Base-by-base conservation (phyloP, 441 rosid species). In the Kokia cookei region DNA sequence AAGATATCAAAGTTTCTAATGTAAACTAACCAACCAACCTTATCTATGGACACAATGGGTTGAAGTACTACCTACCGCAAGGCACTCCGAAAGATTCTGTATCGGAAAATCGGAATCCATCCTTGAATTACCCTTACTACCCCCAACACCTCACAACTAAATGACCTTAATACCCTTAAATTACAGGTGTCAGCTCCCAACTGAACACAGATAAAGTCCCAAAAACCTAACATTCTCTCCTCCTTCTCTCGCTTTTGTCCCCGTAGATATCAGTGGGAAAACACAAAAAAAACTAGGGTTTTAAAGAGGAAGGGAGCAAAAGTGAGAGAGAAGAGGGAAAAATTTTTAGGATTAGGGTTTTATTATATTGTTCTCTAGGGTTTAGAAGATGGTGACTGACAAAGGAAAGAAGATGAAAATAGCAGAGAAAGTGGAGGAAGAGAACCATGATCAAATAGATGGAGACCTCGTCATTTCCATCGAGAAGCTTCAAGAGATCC, bases 401-500 rank as follows among this genome's bases (percentile, higher is more conserved):
- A 93, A 89, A 82, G 92, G 91, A 47, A 93, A 91, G 89, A 93
- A 90, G 86, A 78, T 85, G 84, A 91, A 89, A 83, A 78, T 86
- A 19, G 83, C 81, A 14, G 91, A 85, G 80, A 86, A 82, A 73
- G 78, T 75, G 32, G 90, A 90, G 10, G 98, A 88, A 48, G 98
- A 94, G 19, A 91, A 83, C 80, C 57, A 83, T 1, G 89, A 84
- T 82, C 93, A 77, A 63, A 75, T 91, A 75, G 97, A 93, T 37
- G 87, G 82, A 74, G 92, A 89, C 54, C 97, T 94, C 48, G 90
- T 94, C 37, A 87, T 88, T 62, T 90, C 96, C 67, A 93, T 93
- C 71, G 99, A 94, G 82, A 93, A 89, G 85, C 92, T 94, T 35
- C 99, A 94, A 79, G 99, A 93, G 92, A 84, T 91, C 69, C 99